Percentiles rank a stretch among this genome's conserved stretches.
Conservation (phyloP, 305 asterid species). For the Lippia alba region DNA sequence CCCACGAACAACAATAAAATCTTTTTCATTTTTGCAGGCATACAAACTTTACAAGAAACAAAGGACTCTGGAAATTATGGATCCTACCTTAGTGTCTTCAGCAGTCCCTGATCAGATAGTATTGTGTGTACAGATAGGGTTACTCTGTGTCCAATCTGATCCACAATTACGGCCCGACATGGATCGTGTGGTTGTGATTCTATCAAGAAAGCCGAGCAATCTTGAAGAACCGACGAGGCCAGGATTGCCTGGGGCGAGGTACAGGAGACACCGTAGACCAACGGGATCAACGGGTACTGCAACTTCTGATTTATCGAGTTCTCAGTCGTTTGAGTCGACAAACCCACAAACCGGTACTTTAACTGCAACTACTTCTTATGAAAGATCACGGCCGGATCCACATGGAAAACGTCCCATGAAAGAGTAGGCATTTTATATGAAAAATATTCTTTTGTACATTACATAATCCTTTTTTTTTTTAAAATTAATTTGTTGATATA, state of each 20-base stretch:
- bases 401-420: slow-evolving; percentile 68
- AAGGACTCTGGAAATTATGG: slow-evolving; percentile 63
- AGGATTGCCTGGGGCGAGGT: slow-evolving; percentile 65
- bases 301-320: slow-evolving; percentile 52
- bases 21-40: slow-evolving; percentile 53
- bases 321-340: slow-evolving; percentile 52
- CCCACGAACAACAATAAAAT: background rate
- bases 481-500: background rate
- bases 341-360: slow-evolving; percentile 49
- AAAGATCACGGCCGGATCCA: slow-evolving; percentile 44
- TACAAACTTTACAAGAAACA: slow-evolving; percentile 83
- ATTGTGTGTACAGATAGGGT: slow-evolving; percentile 62
- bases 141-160: slow-evolving; percentile 82
- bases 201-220: slow-evolving; percentile 69
- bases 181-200: slow-evolving; percentile 69
- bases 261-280: slow-evolving; percentile 46
- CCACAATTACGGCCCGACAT: slow-evolving; percentile 74
- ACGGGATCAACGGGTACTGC: slow-evolving; percentile 44
- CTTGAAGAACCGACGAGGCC: slow-evolving; percentile 85
- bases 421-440: slow-evolving; percentile 37
- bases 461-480: background rate
- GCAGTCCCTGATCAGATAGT: slow-evolving; percentile 56
- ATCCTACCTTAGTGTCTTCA: slow-evolving; percentile 62
- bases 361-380: slow-evolving; percentile 46
- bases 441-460: slow-evolving; percentile 50